phyloP scores from a whole-genome alignment of 2,329 filamentous ascomycete genomes.

The Apiospora sp. region DNA sequence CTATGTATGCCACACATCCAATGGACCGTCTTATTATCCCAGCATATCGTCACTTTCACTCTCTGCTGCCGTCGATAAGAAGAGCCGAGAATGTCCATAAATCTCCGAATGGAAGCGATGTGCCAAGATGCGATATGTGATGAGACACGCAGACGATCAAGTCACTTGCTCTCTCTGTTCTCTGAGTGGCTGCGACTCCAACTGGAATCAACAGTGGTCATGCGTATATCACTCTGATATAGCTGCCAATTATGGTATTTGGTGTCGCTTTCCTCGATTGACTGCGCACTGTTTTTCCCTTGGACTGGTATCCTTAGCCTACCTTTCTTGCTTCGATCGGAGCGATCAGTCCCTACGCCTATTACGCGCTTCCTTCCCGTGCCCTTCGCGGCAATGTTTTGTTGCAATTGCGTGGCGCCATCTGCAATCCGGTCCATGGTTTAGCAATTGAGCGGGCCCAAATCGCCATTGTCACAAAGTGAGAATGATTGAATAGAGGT shows the following conservation, averaged over 20 bases:
- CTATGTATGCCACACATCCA: background rate
- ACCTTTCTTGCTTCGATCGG: background rate
- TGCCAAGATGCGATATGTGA: constrained; percentile 2
- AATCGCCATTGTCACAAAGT: background rate
- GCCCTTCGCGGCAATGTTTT: background rate
- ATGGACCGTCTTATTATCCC: background rate
- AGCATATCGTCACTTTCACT: background rate
- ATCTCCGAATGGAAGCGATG: background rate
- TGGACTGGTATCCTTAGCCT: background rate
- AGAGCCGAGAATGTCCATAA: background rate
- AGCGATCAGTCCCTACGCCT: background rate
- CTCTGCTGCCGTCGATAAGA: background rate
- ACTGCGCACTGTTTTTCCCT: background rate
- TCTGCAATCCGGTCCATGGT: background rate
- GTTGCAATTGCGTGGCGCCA: background rate
- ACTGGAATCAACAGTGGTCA: background rate
- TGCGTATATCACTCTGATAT: background rate
- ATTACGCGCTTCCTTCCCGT: background rate
- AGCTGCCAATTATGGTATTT: background rate
- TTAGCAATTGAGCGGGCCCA: background rate
- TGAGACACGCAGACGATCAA: background rate
- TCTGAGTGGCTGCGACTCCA: background rate
- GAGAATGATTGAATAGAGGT: background rate
- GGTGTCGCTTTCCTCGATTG: background rate
- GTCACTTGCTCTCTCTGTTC: background rate